Conservation (phyloP, 345 rosid genomes). For the Camelina sativa region DNA sequence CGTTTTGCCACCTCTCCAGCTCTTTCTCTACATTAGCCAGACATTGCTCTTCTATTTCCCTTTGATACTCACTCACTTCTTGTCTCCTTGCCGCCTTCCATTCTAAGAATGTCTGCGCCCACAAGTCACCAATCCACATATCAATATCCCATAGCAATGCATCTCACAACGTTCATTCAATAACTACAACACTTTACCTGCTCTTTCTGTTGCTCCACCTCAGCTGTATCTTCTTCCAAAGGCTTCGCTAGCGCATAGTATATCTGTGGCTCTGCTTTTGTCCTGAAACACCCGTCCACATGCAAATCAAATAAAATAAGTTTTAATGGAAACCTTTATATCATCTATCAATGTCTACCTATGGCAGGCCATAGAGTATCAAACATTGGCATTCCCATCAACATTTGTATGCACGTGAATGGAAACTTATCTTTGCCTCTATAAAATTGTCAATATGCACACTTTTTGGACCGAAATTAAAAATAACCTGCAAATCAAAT, state of each 20-base stretch:
- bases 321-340: constrained; percentile 23
- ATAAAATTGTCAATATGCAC: constrained; percentile 97
- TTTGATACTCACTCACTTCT: constrained; percentile 81
- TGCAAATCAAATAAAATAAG: constrained; percentile 34
- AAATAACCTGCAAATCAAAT: constrained; percentile 84
- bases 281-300: constrained; percentile 63
- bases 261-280: constrained; percentile 84
- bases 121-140: constrained; percentile 8
- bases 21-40: constrained; percentile 84
- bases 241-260: constrained; percentile 76
- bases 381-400: constrained; percentile 47
- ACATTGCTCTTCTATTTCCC: constrained; percentile 70
- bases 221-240: constrained; percentile 60
- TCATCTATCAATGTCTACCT: constrained; percentile 28
- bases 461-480: constrained; percentile 97
- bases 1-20: constrained; percentile 95
- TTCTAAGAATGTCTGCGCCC: constrained; percentile 64
- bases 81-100: constrained; percentile 82
- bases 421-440: constrained; percentile 95
- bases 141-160: constrained; percentile 13
- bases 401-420: constrained; percentile 69
- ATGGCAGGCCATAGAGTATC: constrained; percentile 50
- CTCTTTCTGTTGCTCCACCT: constrained; percentile 67
- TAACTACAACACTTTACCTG: constrained; percentile 51
- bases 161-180: constrained; percentile 25